Evolutionary conservation across 2,329 filamentous ascomycete species (phyloP), one percentile per base, ranked within the genome.

Genomic region (Sporothrix dimorphospora): DNA sequence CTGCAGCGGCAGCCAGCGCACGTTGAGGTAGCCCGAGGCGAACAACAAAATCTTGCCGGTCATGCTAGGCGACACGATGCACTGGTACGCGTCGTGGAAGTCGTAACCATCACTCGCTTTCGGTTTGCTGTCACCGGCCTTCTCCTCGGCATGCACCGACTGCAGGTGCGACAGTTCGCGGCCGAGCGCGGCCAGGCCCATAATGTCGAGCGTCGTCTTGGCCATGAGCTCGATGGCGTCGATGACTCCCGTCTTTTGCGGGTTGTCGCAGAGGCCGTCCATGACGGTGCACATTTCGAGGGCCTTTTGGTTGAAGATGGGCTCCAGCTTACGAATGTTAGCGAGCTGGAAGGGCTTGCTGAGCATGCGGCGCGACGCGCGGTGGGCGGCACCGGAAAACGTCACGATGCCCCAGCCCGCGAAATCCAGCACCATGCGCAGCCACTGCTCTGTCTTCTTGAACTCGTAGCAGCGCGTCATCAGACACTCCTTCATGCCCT

Each of bases 391-490:
- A n/a, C 72, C 70, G 14, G 71, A 69, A 40, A 72, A 71, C 2
- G 71, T 55, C 14, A 72, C 72, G 38, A 74, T 68, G n/a, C 70
- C 70, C 70, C 70, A 72, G 27, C 70, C 70, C 5, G 70, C 70
- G 42, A 72, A 72, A n/a, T 69, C 72, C 38, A 74, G 61, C 49
- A 84, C 74, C 63, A 82, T 74, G 34, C 76, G 78, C 16, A 81
- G 76, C 68, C 81, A 78, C 21, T 72, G 70, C 51, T 72, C 70
- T 19, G 70, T 68, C 63, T 72, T 72, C 30, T 72, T 75, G 70
- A 83, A 82, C 4, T 78, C 76, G 59, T 84, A 83, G 38, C 76
- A 79, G 34, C 82, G 77, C 1, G 79, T 81, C 72, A 81, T 78
- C 19, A 83, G 74, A 1, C 83, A 77, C 57, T 81, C 81, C 67